Percentiles rank a stretch among this genome's conserved stretches.
phyloP scores from a whole-genome alignment of 192 early-diverging fungal genomes.

The Linnemannia hyalina region DNA sequence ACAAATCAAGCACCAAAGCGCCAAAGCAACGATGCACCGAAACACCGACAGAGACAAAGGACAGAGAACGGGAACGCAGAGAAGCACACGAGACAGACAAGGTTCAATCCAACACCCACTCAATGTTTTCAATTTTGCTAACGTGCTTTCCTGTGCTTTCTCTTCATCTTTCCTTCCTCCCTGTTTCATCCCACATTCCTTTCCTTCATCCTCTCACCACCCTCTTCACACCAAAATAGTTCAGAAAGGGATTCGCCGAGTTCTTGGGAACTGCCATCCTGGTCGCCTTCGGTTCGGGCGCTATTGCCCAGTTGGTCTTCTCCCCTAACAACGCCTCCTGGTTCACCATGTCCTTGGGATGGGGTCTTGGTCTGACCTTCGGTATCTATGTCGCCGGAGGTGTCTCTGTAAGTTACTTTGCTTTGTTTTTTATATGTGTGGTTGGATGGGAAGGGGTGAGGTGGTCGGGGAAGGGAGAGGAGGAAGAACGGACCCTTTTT shows the following conservation, averaged over 20 bases:
- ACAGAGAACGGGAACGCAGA: too few species aligned
- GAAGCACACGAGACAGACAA: too few species aligned
- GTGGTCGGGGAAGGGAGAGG: too few species aligned
- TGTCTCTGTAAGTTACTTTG: slow-evolving; percentile 65
- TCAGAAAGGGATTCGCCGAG: slow-evolving; percentile 72
- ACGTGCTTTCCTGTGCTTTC: slow-evolving; percentile 1
- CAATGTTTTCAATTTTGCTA: not conserved
- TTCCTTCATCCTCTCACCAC: not conserved
- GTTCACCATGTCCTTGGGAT: slow-evolving; percentile 71
- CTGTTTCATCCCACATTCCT: not conserved
- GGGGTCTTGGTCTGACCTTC: slow-evolving; percentile 74
- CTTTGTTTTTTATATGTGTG: too few species aligned
- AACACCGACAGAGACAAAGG: too few species aligned
- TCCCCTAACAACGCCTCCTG: slow-evolving; percentile 48
- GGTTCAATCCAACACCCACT: too few species aligned
- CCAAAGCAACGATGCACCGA: too few species aligned
- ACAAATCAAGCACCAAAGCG: too few species aligned
- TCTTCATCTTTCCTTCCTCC: not conserved
- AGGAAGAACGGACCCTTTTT: not conserved
- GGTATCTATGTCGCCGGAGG: slow-evolving; percentile 74
- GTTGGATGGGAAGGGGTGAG: too few species aligned
- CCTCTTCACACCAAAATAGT: slow-evolving; percentile 6
- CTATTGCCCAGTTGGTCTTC: slow-evolving; percentile 64
- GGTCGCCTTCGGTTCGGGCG: slow-evolving; percentile 75
- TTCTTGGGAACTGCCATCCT: slow-evolving; percentile 81